A percentile compares a stretch with the other conserved stretches of the same genome.
Conservation (phyloP, 73 alveolate genomes). For the Tetrahymena thermophila region DNA sequence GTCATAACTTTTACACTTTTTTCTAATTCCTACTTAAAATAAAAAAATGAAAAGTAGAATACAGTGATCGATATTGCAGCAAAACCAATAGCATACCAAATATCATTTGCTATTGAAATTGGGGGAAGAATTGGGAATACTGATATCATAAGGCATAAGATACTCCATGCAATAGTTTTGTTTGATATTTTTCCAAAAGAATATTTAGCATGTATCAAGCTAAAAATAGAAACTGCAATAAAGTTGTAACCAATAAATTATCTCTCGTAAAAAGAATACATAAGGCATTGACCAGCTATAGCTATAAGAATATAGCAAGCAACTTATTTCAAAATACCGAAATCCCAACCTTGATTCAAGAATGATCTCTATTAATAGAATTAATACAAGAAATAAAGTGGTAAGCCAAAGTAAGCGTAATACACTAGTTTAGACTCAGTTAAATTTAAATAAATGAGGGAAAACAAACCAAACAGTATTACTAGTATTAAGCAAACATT, state of each 20-base stretch:
- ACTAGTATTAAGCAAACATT: neutral
- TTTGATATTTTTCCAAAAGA: neutral
- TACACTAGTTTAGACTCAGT: neutral
- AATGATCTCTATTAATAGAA: neutral
- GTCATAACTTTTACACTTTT: neutral
- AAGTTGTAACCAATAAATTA: neutral
- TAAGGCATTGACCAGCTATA: neutral
- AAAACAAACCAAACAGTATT: neutral
- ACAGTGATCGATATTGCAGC: neutral
- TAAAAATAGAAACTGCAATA: neutral
- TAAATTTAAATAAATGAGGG: neutral
- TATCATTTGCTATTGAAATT: neutral
- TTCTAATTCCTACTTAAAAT: neutral
- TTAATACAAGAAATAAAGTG: neutral
- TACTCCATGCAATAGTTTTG: neutral
- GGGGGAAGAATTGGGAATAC: neutral
- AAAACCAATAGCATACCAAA: neutral
- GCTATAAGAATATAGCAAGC: neutral
- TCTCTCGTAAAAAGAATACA: neutral
- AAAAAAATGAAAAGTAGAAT: neutral
- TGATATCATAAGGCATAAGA: neutral
- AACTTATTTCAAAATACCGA: neutral
- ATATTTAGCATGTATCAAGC: neutral
- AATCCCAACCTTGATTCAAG: neutral
- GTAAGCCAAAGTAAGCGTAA: neutral